Conservation (phyloP, 1,284 basidiomycete genomes). For the Neolentinus lepideus region DNA sequence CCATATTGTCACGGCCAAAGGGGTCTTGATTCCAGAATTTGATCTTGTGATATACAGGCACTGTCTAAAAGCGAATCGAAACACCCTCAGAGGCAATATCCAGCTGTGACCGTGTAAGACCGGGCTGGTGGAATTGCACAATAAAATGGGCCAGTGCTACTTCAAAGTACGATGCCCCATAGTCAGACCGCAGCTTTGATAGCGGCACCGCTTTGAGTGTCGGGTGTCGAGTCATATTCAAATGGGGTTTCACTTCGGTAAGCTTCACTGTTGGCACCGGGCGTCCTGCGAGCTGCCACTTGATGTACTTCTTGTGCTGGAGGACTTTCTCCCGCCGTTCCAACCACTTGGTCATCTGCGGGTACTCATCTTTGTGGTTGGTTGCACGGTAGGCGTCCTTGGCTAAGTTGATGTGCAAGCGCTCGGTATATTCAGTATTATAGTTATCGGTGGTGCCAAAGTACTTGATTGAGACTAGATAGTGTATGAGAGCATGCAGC, state of each 20-base stretch:
- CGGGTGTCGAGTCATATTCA: conserved; percentile 7
- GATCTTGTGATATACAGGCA: conserved; percentile 19
- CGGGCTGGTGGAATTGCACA: conserved; percentile 9
- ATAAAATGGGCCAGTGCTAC: conserved; percentile 13
- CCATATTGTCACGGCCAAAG: background rate
- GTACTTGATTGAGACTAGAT: conserved; percentile 19
- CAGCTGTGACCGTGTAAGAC: conserved; percentile 8
- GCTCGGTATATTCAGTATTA: too few species aligned
- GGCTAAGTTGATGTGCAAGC: too few species aligned
- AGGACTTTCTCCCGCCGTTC: conserved; percentile 10
- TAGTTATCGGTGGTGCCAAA: too few species aligned
- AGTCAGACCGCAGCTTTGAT: background rate
- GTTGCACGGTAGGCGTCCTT: too few species aligned
- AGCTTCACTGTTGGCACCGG: background rate
- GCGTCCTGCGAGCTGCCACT: background rate
- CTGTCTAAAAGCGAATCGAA: conserved; percentile 11
- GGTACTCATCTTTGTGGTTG: conserved; percentile 21
- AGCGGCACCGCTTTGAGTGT: conserved; percentile 7
- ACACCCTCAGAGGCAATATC: conserved; percentile 10
- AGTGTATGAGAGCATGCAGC: conserved; percentile 23
- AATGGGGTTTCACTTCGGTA: background rate
- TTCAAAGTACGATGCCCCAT: conserved; percentile 9
- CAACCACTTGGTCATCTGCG: conserved; percentile 28
- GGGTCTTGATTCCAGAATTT: conserved; percentile 12
- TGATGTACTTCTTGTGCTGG: conserved; percentile 10